Conservation (phyloP, 2,329 filamentous ascomycete species). For the Colletotrichum somersetense region DNA sequence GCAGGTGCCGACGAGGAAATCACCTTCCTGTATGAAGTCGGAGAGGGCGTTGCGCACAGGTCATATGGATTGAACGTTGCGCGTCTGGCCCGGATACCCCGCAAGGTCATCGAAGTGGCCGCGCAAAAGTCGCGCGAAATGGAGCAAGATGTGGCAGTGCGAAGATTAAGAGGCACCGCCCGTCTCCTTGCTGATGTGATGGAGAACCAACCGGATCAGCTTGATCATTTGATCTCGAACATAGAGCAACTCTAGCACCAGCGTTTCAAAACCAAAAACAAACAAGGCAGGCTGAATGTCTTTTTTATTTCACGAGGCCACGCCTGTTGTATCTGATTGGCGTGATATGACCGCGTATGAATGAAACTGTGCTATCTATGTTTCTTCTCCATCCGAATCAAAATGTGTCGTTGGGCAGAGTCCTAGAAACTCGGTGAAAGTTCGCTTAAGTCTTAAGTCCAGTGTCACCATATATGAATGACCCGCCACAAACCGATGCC, state of each 20-base stretch:
- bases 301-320: constrained; percentile 27
- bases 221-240: constrained; percentile 66
- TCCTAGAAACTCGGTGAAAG: constrained; percentile 1
- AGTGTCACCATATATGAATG: background rate
- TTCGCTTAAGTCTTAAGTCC: background rate
- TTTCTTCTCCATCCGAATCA: constrained; percentile 22
- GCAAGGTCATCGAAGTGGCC: constrained; percentile 81
- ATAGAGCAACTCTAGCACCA: constrained; percentile 69
- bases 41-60: constrained; percentile 90
- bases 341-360: background rate
- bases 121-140: constrained; percentile 83
- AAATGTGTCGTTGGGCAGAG: constrained; percentile 6
- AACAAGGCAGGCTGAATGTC: constrained; percentile 16
- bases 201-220: constrained; percentile 52
- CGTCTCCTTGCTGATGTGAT: constrained; percentile 59
- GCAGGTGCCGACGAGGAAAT: constrained; percentile 77
- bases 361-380: constrained; percentile 21
- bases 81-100: constrained; percentile 83
- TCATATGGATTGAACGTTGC: constrained; percentile 97
- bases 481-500: background rate
- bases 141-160: constrained; percentile 77
- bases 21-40: constrained; percentile 94
- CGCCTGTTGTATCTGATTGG: background rate
- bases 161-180: constrained; percentile 67
- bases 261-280: background rate